Evolutionary conservation across 108 stramenopile species (phyloP).

Genomic region (Fragilaria radians): DNA sequence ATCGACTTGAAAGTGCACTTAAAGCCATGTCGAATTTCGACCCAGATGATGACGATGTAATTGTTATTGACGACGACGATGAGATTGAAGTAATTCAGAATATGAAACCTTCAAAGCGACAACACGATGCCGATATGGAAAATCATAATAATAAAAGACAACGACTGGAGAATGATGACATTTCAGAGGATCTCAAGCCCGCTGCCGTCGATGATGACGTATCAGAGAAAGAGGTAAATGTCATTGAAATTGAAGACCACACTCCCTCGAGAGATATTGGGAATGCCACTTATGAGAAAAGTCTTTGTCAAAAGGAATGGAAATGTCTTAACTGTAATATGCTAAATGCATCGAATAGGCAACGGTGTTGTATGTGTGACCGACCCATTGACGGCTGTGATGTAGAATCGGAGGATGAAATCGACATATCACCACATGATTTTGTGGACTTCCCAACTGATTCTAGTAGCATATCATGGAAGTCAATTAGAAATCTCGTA

Average conservation of each 20-base stretch:
- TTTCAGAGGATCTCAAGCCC: not conserved
- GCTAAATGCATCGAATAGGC: not conserved
- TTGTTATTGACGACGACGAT: conserved; percentile 65
- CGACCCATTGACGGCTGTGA: not conserved
- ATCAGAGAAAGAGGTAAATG: conserved; percentile 1
- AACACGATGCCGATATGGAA: not conserved
- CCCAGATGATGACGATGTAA: conserved; percentile 81
- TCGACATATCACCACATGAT: not conserved
- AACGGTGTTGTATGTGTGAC: conserved; percentile 1
- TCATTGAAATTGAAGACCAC: not conserved
- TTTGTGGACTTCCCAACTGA: too few relatives aligned
- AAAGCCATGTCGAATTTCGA: conserved; percentile 77
- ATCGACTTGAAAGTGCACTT: conserved; percentile 70
- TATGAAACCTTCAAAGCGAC: conserved; percentile 15
- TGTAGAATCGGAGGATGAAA: not conserved
- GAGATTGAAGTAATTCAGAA: conserved; percentile 35
- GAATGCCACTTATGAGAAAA: not conserved
- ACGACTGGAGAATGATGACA: too few relatives aligned
- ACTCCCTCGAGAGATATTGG: not conserved
- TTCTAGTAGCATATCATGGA: too few relatives aligned
- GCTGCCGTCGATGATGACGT: not conserved
- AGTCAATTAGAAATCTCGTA: too few relatives aligned
- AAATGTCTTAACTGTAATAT: not conserved
- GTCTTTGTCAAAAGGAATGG: not conserved
- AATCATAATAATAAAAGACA: not conserved